phyloP scores from a whole-genome alignment of 208 protist genomes.

The Endotrypanum monterogeii region DNA sequence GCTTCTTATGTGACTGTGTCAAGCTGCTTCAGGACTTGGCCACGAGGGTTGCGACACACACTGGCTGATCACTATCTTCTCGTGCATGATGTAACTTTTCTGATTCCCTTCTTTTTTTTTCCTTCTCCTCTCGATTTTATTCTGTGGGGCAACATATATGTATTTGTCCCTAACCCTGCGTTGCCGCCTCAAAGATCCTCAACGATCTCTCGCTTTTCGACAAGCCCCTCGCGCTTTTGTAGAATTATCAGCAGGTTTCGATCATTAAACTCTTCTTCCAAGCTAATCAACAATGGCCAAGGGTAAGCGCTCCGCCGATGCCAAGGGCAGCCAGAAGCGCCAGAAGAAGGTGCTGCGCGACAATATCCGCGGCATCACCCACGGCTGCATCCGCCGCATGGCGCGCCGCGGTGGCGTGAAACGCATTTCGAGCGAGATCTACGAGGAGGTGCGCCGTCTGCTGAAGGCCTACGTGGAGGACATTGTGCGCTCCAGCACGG shows the following conservation, averaged over 20 bases:
- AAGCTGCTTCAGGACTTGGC: background rate
- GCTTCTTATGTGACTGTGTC: background rate
- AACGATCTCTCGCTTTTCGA: background rate
- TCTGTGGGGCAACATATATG: background rate
- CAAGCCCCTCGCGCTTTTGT: background rate
- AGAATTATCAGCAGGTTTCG: background rate
- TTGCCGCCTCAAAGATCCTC: background rate
- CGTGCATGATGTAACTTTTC: constrained; percentile 4
- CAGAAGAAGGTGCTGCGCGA: constrained; percentile 89
- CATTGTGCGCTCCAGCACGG: constrained; percentile 79
- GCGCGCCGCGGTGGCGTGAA: constrained; percentile 93
- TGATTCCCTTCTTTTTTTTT: constrained; percentile 1
- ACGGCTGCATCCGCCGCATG: constrained; percentile 88
- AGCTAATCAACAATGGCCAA: constrained; percentile 53
- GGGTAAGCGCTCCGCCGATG: constrained; percentile 72
- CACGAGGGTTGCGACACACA: background rate
- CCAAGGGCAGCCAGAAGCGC: constrained; percentile 79
- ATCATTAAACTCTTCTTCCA: background rate
- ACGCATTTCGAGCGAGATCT: constrained; percentile 79
- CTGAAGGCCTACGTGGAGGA: constrained; percentile 85
- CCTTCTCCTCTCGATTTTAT: background rate
- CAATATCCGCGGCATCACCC: constrained; percentile 86
- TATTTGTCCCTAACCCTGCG: background rate
- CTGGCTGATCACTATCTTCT: background rate
- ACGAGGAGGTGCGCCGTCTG: constrained; percentile 75